Evolutionary conservation across 106 monocot genomes (phyloP).

Genomic region (Gastrodia elata): DNA sequence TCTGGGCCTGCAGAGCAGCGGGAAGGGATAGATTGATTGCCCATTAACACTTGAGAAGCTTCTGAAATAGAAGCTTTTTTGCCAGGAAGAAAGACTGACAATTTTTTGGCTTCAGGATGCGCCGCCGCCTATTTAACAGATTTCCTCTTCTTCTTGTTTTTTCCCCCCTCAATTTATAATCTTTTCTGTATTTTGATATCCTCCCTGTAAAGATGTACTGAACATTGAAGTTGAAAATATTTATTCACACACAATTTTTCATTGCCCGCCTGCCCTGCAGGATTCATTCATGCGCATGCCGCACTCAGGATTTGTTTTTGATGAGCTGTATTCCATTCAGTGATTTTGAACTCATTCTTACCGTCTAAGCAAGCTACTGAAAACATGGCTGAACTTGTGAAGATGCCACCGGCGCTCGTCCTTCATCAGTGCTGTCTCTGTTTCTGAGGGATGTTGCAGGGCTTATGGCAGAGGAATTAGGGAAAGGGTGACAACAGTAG

Average conservation of each 20-base stretch:
- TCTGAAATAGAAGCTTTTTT: slow-evolving; percentile 2
- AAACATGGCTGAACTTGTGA: too few relatives aligned
- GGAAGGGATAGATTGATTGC: background rate
- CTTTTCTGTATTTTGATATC: background rate
- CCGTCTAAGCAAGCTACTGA: too few relatives aligned
- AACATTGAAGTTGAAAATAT: background rate
- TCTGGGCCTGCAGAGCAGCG: background rate
- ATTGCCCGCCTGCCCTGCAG: background rate
- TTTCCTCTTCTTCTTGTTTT: background rate
- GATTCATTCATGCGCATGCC: background rate
- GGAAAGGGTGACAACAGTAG: too few relatives aligned
- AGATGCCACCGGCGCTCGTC: too few relatives aligned
- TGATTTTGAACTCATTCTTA: too few relatives aligned
- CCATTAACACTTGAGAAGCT: background rate
- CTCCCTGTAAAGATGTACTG: slow-evolving; percentile 5
- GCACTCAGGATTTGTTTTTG: background rate
- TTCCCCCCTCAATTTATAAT: background rate
- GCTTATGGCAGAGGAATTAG: too few relatives aligned
- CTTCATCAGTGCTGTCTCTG: too few relatives aligned
- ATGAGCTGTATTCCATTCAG: slow-evolving; percentile 1
- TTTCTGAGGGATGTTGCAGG: too few relatives aligned
- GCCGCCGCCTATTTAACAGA: background rate
- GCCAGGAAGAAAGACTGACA: background rate
- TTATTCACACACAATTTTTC: background rate
- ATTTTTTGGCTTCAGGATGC: background rate